Base-by-base conservation (phyloP, 2,329 filamentous ascomycete species). In the Colletotrichum magnum region DNA sequence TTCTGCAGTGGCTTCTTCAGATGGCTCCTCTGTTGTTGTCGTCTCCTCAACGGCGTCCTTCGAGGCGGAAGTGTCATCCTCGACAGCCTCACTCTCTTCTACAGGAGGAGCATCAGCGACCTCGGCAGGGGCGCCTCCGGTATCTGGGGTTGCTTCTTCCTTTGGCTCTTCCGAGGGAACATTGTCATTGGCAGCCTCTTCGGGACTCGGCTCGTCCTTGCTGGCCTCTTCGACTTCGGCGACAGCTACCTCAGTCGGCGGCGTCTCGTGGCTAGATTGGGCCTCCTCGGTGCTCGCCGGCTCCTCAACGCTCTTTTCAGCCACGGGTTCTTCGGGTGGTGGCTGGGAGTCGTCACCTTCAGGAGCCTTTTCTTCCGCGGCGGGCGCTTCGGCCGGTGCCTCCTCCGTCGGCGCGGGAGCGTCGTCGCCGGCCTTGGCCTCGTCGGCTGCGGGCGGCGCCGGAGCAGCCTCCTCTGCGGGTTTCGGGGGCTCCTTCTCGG, bases 311-410 rank as follows among this genome's bases (percentile, higher is more conserved):
- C 54, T 66, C 62, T 41, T 69, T 61, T 66, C 66, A 60, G 66
- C 66, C 66, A 66, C 56, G n/a, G 56, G n/a, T 61, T 66, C 66
- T 69, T 66, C 50, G 15, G 18, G 52, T 60, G 57, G 62, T 69
- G 66, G 62, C 62, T 57, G 62, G 66, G 66, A 66, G 50, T 69
- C 57, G 57, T 66, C 66, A 66, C 66, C 66, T 69, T 59, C 26
- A 26, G 43, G 32, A 13, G 6, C 26, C 24, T 61, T 57, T 2
- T 59, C 61, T 68, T 64, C 61, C 41, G 21, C 39, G 59, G 39
- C 60, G 18, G 65, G 52, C 28, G 47, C 47, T 28, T 28, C 32
- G n/a, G 43, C 32, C 45, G 51, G 51, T 43, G 51, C 58, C 41
- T 32, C 45, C 9, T 62, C 64, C 4, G 58, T 21, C 39, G 63